Conservation (phyloP, 192 early-diverging fungal species). For the Linnemannia hyalina region DNA sequence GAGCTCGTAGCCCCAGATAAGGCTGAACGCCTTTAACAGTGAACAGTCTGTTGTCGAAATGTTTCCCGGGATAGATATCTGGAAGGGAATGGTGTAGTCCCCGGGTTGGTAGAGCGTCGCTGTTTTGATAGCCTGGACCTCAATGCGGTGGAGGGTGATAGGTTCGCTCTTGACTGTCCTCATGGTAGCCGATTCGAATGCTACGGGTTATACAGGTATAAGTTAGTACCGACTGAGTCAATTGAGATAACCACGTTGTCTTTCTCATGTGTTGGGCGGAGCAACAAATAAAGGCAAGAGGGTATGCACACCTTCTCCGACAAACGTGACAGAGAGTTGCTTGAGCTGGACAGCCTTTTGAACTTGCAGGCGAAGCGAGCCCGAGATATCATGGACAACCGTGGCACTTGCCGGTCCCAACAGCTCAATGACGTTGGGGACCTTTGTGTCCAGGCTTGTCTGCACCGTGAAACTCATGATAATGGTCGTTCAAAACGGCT, state of each 20-base stretch:
- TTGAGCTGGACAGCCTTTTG: constrained; percentile 42
- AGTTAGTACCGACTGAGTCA: neutral
- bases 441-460: constrained; percentile 34
- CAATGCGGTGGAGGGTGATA: constrained; percentile 8
- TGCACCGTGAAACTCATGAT: constrained; percentile 29
- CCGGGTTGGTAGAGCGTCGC: constrained; percentile 24
- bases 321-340: constrained; percentile 24
- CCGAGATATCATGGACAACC: constrained; percentile 26
- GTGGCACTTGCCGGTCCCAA: constrained; percentile 27
- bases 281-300: neutral
- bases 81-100: constrained; percentile 15
- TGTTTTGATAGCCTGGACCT: constrained; percentile 11
- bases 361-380: constrained; percentile 22
- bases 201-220: neutral
- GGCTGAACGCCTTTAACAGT: neutral
- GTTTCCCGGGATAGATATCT: constrained; percentile 25
- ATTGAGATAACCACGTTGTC: neutral
- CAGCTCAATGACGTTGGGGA: constrained; percentile 28
- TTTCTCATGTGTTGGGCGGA: neutral
- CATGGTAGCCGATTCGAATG: neutral
- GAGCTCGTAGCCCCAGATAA: constrained; percentile 24
- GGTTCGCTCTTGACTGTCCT: constrained; percentile 14
- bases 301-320: constrained; percentile 28
- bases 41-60: constrained; percentile 12
- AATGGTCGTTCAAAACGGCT: neutral